Evolutionary conservation across 164 flowering plant genomes (phyloP).

Genomic region (Vitis rupestris): DNA sequence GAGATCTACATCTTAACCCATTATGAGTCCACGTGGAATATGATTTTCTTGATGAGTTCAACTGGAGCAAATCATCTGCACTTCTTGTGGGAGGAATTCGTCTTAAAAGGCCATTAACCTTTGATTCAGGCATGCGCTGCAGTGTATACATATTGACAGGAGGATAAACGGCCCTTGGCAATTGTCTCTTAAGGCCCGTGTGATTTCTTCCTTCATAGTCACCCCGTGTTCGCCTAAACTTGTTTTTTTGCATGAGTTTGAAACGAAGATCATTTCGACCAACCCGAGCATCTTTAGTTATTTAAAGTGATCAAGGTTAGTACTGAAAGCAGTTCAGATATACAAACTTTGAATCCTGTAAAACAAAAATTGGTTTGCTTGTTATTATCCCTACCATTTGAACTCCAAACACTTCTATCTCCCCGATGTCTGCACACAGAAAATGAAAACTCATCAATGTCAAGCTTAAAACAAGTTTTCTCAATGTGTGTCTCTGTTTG

Average conservation of each 20-base stretch:
- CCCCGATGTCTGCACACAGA: too few relatives aligned
- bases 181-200: neutral
- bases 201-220: neutral
- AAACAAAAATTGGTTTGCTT: too few relatives aligned
- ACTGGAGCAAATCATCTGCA: neutral
- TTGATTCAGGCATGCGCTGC: neutral
- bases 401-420: too few relatives aligned
- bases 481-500: too few relatives aligned
- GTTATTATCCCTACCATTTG: too few relatives aligned
- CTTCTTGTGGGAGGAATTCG: conserved; percentile 3
- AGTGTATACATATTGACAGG: neutral
- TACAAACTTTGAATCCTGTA: too few relatives aligned
- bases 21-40: neutral
- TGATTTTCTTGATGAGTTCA: neutral
- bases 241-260: conserved; percentile 2
- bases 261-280: neutral
- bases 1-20: neutral
- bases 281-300: neutral
- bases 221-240: neutral
- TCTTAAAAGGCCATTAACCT: neutral
- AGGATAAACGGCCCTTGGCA: neutral
- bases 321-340: too few relatives aligned
- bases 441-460: too few relatives aligned
- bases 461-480: too few relatives aligned
- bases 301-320: neutral